Percentiles rank a stretch among this genome's conserved stretches.
Evolutionary conservation across 768 basidiomycete species (phyloP).

Genomic region (Rhodotorula diobovata): DNA sequence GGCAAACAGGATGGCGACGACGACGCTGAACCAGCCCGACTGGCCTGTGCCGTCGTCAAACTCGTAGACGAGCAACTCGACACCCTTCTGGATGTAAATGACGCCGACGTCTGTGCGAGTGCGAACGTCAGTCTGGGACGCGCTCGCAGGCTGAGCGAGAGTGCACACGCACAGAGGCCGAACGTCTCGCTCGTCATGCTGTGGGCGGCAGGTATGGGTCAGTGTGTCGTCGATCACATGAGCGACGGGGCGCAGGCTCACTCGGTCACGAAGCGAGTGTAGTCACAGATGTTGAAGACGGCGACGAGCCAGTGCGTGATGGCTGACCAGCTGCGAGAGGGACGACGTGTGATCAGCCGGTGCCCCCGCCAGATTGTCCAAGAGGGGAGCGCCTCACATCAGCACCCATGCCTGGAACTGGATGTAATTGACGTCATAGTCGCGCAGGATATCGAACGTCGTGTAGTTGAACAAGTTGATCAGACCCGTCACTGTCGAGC

Average conservation of each 20-base stretch:
- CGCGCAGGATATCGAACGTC: constrained; percentile 42
- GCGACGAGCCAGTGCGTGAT: constrained; percentile 44
- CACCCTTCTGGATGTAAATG: constrained; percentile 44
- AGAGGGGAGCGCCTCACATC: constrained; percentile 28
- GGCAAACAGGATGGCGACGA: constrained; percentile 44
- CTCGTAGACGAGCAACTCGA: constrained; percentile 43
- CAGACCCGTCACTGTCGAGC: constrained; percentile 17
- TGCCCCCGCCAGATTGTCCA: background rate
- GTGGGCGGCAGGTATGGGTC: no score
- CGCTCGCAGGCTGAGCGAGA: no score
- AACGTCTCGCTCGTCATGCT: constrained; percentile 43
- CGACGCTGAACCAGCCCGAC: constrained; percentile 43
- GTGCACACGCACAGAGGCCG: constrained; percentile 23
- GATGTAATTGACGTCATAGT: constrained; percentile 41
- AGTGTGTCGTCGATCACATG: no score
- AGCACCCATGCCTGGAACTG: constrained; percentile 44
- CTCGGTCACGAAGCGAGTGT: constrained; percentile 45
- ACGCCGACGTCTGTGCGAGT: constrained; percentile 38
- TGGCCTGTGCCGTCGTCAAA: constrained; percentile 29
- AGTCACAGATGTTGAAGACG: constrained; percentile 42
- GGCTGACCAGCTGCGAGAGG: constrained; percentile 42
- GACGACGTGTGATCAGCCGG: background rate
- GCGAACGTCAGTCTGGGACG: background rate
- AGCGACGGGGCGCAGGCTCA: no score
- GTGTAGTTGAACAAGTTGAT: constrained; percentile 46